A percentile compares a stretch with the other conserved stretches of the same genome.
Evolutionary conservation across 2,329 filamentous ascomycete species (phyloP).

Genomic region (Bipolaris oryzae): DNA sequence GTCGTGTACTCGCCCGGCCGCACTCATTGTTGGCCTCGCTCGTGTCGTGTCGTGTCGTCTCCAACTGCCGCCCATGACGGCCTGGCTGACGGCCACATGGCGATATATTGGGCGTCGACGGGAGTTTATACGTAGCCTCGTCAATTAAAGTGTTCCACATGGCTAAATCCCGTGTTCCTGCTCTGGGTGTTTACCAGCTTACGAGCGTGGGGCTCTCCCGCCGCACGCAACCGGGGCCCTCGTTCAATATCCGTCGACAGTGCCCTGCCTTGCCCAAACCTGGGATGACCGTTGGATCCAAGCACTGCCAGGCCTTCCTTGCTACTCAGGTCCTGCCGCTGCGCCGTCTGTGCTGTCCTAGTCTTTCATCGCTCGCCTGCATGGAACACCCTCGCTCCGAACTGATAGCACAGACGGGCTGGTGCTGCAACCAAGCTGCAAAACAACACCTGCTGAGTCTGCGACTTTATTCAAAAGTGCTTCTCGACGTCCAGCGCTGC

Average conservation of each 20-base stretch:
- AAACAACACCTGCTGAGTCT: conserved; percentile 28
- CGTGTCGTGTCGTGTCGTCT: not conserved
- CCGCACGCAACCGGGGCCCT: conserved; percentile 36
- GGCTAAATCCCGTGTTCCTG: conserved; percentile 39
- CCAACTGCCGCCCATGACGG: not conserved
- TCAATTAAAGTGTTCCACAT: conserved; percentile 42
- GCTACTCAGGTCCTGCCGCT: conserved; percentile 35
- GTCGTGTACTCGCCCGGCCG: conserved; percentile 17
- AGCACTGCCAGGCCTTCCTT: conserved; percentile 33
- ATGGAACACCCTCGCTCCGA: conserved; percentile 39
- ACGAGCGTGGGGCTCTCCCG: conserved; percentile 27
- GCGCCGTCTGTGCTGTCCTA: conserved; percentile 34
- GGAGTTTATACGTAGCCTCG: conserved; percentile 36
- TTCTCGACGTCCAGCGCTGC: conserved; percentile 32
- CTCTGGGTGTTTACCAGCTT: conserved; percentile 31
- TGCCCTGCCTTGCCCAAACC: conserved; percentile 37
- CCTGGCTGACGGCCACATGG: not conserved
- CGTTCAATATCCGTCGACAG: conserved; percentile 31
- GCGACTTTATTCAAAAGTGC: conserved; percentile 18
- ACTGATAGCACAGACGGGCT: conserved; percentile 37
- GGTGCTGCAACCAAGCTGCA: conserved; percentile 33
- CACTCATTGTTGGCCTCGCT: conserved; percentile 12
- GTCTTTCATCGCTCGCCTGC: conserved; percentile 28
- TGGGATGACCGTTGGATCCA: conserved; percentile 43
- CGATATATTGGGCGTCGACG: conserved; percentile 38